Conservation (phyloP, 441 rosid species). For the Theobroma grandiflorum region DNA sequence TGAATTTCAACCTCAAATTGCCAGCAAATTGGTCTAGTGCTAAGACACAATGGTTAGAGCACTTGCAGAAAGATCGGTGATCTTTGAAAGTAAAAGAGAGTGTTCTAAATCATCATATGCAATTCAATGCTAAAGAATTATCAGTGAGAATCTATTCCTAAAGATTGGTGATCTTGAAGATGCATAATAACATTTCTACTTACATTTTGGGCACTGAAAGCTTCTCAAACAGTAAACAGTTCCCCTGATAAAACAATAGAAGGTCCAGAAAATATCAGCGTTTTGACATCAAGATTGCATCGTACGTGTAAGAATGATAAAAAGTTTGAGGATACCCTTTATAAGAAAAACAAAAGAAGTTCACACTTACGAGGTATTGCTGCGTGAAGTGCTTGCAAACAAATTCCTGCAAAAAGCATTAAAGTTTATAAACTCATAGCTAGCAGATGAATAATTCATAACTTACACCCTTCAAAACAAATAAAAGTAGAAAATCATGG, state of each 20-base stretch:
- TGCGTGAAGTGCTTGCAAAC: slow-evolving; percentile 55
- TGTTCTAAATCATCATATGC: background rate
- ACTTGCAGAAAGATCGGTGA: background rate
- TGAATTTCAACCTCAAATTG: background rate
- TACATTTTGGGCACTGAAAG: slow-evolving; percentile 41
- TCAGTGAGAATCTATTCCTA: background rate
- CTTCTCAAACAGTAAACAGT: slow-evolving; percentile 46
- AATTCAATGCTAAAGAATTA: background rate
- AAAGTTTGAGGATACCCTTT: background rate
- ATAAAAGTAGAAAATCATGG: background rate
- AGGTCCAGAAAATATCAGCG: slow-evolving; percentile 26
- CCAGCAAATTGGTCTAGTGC: background rate
- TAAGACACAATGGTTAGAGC: too few species aligned
- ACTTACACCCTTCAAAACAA: background rate
- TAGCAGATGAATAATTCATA: background rate
- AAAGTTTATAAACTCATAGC: background rate
- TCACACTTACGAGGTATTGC: slow-evolving; percentile 44
- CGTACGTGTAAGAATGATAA: background rate
- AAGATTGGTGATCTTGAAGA: background rate
- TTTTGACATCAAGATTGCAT: background rate
- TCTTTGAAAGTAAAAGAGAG: background rate
- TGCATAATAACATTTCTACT: slow-evolving; percentile 29
- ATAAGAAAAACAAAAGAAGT: background rate
- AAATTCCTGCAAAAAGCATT: slow-evolving; percentile 45
- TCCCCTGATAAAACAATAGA: slow-evolving; percentile 36